Percentiles rank a stretch among this genome's conserved stretches.
Conservation (phyloP, 352 stramenopile genomes). For the Globisporangium nunn region DNA sequence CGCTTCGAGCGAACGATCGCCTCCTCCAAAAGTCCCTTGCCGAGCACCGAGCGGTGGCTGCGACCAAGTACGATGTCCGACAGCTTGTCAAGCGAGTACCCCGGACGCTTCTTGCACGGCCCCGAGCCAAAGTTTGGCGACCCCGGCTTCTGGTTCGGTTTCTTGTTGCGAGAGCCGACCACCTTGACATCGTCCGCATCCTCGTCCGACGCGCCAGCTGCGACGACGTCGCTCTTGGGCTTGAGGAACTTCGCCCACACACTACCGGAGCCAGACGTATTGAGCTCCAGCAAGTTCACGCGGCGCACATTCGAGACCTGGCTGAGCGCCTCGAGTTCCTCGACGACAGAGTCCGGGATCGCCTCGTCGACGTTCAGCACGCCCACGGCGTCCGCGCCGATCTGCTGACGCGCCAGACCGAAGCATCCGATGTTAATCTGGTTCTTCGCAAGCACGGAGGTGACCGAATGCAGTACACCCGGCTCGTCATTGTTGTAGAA, state of each 20-base stretch:
- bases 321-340: constrained; percentile 62
- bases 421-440: constrained; percentile 95
- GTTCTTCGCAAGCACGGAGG: constrained; percentile 86
- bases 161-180: constrained; percentile 46
- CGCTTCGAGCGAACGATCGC: constrained; percentile 94
- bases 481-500: constrained; percentile 94
- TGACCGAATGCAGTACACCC: constrained; percentile 92
- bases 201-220: constrained; percentile 1
- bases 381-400: constrained; percentile 65
- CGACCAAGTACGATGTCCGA: constrained; percentile 88
- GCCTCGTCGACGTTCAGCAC: constrained; percentile 87
- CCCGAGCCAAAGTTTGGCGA: constrained; percentile 96
- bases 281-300: constrained; percentile 77
- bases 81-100: constrained; percentile 89
- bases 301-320: constrained; percentile 83
- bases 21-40: constrained; percentile 93
- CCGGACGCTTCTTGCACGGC: constrained; percentile 98
- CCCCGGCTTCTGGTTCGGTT: constrained; percentile 63
- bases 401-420: constrained; percentile 70
- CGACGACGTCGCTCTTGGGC: constrained; percentile 21
- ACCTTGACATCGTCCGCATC: constrained; percentile 23
- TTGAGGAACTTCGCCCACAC: constrained; percentile 64
- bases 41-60: constrained; percentile 96
- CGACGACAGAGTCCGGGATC: constrained; percentile 81
- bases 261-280: constrained; percentile 32